Conservation (phyloP, 352 stramenopile genomes). For the Phytophthora lateralis region DNA sequence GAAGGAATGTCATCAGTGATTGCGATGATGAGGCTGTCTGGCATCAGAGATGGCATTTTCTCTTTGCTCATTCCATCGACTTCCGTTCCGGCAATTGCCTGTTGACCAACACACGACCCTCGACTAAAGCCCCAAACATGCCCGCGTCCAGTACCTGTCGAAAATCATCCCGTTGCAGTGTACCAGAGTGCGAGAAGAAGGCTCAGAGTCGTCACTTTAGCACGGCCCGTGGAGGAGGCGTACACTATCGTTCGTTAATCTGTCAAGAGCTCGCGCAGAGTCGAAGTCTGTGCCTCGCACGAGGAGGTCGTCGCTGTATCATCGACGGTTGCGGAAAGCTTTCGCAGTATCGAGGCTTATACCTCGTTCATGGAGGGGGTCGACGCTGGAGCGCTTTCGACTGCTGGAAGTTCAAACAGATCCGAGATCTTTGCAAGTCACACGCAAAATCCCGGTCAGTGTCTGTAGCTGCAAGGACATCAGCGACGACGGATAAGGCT, state of each 20-base stretch:
- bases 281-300: background rate
- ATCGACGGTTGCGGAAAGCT: conserved; percentile 5
- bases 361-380: conserved; percentile 6
- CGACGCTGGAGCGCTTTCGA: conserved; percentile 3
- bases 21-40: too few relatives aligned
- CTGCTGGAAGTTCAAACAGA: conserved; percentile 10
- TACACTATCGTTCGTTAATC: background rate
- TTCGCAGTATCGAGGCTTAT: conserved; percentile 11
- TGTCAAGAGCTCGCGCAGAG: background rate
- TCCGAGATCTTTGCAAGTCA: conserved; percentile 8
- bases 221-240: background rate
- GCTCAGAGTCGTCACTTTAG: conserved; percentile 1
- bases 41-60: too few relatives aligned
- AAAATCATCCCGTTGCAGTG: too few relatives aligned
- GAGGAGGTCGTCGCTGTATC: background rate
- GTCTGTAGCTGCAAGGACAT: too few relatives aligned
- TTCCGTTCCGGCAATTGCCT: too few relatives aligned
- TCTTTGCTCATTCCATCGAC: too few relatives aligned
- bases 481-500: too few relatives aligned
- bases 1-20: too few relatives aligned
- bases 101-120: too few relatives aligned
- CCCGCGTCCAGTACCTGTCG: too few relatives aligned
- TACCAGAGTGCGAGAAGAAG: background rate
- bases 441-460: background rate
- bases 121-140: too few relatives aligned